Conservation (phyloP, 768 basidiomycete species). For the Termitomyces sp. region DNA sequence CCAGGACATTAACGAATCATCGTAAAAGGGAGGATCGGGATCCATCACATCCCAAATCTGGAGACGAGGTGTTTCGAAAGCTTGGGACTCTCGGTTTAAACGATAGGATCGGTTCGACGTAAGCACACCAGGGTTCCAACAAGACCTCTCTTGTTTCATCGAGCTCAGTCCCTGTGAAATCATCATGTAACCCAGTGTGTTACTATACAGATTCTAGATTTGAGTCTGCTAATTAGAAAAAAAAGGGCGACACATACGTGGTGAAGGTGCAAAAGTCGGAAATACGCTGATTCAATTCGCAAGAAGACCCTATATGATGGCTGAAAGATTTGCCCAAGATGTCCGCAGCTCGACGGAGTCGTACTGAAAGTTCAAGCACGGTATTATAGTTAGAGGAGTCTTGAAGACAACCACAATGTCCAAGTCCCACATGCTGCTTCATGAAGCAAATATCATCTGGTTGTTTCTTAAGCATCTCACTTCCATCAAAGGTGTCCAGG, state of each 20-base stretch:
- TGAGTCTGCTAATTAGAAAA: slow-evolving; percentile 7
- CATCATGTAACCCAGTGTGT: slow-evolving; percentile 34
- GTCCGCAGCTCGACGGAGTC: slow-evolving; percentile 54
- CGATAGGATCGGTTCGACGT: slow-evolving; percentile 10
- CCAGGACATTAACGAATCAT: slow-evolving; percentile 62
- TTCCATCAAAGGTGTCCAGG: slow-evolving; percentile 21
- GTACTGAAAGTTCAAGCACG: slow-evolving; percentile 61
- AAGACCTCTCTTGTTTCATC: slow-evolving; percentile 12
- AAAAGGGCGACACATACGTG: slow-evolving; percentile 33
- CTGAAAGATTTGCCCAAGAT: slow-evolving; percentile 42
- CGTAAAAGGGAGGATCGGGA: slow-evolving; percentile 29
- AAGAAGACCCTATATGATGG: slow-evolving; percentile 31
- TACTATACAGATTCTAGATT: slow-evolving; percentile 23
- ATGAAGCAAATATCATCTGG: slow-evolving; percentile 21
- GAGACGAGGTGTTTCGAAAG: no score
- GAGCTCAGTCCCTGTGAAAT: slow-evolving; percentile 20
- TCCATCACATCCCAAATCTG: slow-evolving; percentile 22
- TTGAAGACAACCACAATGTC: slow-evolving; percentile 54
- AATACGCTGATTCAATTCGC: slow-evolving; percentile 38
- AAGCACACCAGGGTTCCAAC: slow-evolving; percentile 7
- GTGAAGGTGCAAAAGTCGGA: slow-evolving; percentile 46
- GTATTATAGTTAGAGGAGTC: slow-evolving; percentile 49
- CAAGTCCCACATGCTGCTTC: slow-evolving; percentile 18
- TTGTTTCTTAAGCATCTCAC: slow-evolving; percentile 10
- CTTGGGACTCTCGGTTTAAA: slow-evolving; percentile 4